A percentile compares a stretch with the other conserved stretches of the same genome.
phyloP scores from a whole-genome alignment of 352 stramenopile species.

The Globisporangium radiosum region DNA sequence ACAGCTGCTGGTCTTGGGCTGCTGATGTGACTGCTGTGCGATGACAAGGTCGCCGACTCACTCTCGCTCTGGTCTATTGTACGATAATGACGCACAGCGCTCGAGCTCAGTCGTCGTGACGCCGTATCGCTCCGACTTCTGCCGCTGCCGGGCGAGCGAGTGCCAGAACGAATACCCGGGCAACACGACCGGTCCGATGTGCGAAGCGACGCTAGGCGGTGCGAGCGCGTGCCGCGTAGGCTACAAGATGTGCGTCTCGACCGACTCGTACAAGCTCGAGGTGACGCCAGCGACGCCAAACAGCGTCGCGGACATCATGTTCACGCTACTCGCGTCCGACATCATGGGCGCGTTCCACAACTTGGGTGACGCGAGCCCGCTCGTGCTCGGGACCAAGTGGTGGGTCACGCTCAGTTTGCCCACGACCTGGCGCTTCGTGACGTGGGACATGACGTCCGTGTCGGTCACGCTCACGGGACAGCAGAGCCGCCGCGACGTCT shows the following conservation, averaged over 20 bases:
- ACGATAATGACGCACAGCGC: too few relatives aligned
- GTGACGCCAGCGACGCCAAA: slow-evolving; percentile 47
- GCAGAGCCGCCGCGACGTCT: slow-evolving; percentile 15
- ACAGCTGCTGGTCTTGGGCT: neutral
- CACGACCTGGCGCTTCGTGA: slow-evolving; percentile 58
- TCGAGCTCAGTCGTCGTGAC: slow-evolving; percentile 3
- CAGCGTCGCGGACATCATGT: slow-evolving; percentile 56
- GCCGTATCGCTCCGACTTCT: slow-evolving; percentile 60
- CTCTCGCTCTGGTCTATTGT: neutral
- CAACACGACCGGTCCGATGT: slow-evolving; percentile 30
- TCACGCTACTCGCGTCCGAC: slow-evolving; percentile 66
- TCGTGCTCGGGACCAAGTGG: slow-evolving; percentile 43
- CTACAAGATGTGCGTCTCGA: slow-evolving; percentile 67
- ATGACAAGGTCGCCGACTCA: neutral
- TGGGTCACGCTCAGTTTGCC: slow-evolving; percentile 69
- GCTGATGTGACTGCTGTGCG: too few relatives aligned
- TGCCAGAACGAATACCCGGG: slow-evolving; percentile 68
- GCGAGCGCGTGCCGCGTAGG: slow-evolving; percentile 40
- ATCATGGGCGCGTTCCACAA: slow-evolving; percentile 71
- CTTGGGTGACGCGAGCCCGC: slow-evolving; percentile 43
- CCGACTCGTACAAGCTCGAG: slow-evolving; percentile 66
- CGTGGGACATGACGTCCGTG: slow-evolving; percentile 49
- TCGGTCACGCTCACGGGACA: slow-evolving; percentile 31
- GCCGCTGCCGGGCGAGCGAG: slow-evolving; percentile 54
- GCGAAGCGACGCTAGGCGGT: slow-evolving; percentile 34